phyloP scores from a whole-genome alignment of 2,329 filamentous ascomycete genomes.

The Aaosphaeria pasadenensis region DNA sequence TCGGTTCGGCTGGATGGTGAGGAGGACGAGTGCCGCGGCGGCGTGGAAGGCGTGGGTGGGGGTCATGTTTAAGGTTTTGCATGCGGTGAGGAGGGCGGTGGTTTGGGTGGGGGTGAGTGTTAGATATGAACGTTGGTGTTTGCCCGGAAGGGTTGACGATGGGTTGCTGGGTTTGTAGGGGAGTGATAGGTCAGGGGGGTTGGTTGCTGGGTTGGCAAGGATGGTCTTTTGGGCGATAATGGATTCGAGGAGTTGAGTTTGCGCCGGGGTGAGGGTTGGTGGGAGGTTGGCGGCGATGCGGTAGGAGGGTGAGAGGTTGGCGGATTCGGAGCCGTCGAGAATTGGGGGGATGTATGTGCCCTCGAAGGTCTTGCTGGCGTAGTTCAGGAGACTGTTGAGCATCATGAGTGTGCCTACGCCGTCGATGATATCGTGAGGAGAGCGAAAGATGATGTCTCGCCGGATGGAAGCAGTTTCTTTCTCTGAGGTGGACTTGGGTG shows the following conservation, averaged over 20 bases:
- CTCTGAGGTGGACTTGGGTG: constrained; percentile 2
- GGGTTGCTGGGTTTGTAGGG: background rate
- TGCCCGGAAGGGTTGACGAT: constrained; percentile 3
- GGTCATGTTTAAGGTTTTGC: constrained; percentile 4
- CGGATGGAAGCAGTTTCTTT: constrained; percentile 5
- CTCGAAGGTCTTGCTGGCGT: constrained; percentile 18
- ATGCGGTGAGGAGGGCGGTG: constrained; percentile 4
- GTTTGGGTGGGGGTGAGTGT: constrained; percentile 4
- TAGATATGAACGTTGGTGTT: constrained; percentile 8
- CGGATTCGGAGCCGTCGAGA: constrained; percentile 23
- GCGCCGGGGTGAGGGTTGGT: constrained; percentile 1
- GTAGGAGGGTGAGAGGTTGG: constrained; percentile 14
- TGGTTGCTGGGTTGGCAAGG: background rate
- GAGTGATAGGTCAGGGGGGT: background rate
- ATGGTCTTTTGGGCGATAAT: background rate
- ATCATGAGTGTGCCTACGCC: constrained; percentile 39
- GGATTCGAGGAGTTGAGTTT: background rate
- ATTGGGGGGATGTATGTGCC: constrained; percentile 5
- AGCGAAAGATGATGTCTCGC: constrained; percentile 36
- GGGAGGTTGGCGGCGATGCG: constrained; percentile 7
- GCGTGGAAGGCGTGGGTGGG: constrained; percentile 11
- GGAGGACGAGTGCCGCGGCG: constrained; percentile 6
- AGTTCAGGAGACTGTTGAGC: constrained; percentile 27
- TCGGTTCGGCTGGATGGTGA: constrained; percentile 3
- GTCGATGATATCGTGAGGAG: constrained; percentile 42